Evolutionary conservation across 2,329 filamentous ascomycete genomes (phyloP).

Genomic region (Decorospora gaudefroyi): DNA sequence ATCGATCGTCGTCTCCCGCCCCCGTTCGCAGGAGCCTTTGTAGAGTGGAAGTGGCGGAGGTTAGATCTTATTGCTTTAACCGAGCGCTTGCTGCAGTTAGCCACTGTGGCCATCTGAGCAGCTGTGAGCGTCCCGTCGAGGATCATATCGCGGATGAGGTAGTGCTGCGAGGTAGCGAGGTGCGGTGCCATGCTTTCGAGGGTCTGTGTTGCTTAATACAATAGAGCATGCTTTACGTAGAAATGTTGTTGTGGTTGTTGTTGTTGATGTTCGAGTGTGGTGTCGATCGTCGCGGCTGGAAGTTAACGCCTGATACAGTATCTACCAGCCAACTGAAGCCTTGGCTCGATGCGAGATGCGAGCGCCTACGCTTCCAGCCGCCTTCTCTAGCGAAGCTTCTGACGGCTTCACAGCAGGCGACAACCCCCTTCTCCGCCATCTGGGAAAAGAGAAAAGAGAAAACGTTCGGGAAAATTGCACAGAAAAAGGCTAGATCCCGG

Average conservation of each 20-base stretch:
- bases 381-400: neutral
- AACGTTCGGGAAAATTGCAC: neutral
- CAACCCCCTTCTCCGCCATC: neutral
- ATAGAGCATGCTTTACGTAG: slow-evolving; percentile 1
- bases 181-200: slow-evolving; percentile 17
- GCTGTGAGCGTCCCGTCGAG: slow-evolving; percentile 21
- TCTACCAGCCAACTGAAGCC: slow-evolving; percentile 1
- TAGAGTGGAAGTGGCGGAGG: slow-evolving; percentile 7
- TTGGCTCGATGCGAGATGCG: slow-evolving; percentile 1
- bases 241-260: neutral
- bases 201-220: neutral
- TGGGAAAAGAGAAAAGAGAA: neutral
- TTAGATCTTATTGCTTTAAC: slow-evolving; percentile 20
- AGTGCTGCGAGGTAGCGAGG: slow-evolving; percentile 17
- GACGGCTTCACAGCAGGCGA: neutral
- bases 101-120: slow-evolving; percentile 25
- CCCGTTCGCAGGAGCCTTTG: slow-evolving; percentile 15
- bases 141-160: slow-evolving; percentile 25
- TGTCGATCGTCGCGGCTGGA: neutral
- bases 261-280: neutral
- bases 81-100: slow-evolving; percentile 26
- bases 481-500: neutral
- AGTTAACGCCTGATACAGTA: neutral
- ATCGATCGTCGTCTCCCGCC: slow-evolving; percentile 23
- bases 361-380: neutral